Evolutionary conservation across 257 asterid genomes (phyloP), one percentile per base, ranked within the genome.

Genomic region (Echium plantagineum): DNA sequence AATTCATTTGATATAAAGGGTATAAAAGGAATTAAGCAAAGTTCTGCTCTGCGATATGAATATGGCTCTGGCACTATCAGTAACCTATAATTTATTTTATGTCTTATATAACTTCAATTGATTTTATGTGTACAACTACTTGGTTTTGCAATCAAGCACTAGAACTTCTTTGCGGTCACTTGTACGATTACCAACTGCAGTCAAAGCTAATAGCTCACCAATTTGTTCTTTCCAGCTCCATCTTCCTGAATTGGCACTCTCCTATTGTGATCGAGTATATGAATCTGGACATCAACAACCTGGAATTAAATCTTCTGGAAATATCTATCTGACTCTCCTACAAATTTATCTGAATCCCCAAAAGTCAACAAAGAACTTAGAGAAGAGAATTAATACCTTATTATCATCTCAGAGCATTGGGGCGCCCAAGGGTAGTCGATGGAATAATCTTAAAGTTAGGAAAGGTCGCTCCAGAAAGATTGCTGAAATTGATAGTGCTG

Each of bases 301-400:
- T 42, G 89, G 83, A 66, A 86, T 17, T 42, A 42, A 86, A 75
- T 73, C 87, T 64, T 67, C 69, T 66, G 78, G 97, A 72, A 86
- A 71, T 76, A 81, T 93, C 66, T 93, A 89, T 80, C 94, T 86
- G 52, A 86, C 81, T 60, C 79, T 93, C 56, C 85, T 93, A 78
- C 95, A 93, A 83, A 84, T 93, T 72, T 93, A 93, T 76, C 71
- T 93, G 81, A 84, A 89, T 71, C 99, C 97, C 62, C 71, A 57
- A 48, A 93, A 77, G 86, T 78, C 95, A 24, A 86, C 90, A 28
- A 93, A 78, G 65, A 86, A 80, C 77, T 80, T 81, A 9, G 87
- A 85, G 71, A 89, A 76, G 77, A 86, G 85, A 65, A 83, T 93
- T 54, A 67, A 70, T 59, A 86, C 79, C 68, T 58, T 86, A 63